Conservation (phyloP, 768 basidiomycete species). For the Rickenella mellea region DNA sequence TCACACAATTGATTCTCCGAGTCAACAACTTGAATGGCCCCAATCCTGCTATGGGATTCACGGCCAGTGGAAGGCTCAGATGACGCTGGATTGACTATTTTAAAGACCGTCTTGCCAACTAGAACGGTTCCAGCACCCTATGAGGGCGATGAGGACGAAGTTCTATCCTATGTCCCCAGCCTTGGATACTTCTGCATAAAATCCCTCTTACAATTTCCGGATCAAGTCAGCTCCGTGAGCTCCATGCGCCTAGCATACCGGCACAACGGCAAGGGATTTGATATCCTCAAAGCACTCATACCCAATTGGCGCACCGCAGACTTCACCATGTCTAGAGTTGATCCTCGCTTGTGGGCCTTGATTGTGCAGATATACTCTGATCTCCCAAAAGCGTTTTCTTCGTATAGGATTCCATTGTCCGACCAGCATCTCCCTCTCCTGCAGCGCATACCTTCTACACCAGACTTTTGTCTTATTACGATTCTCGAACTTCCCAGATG, state of each 20-base stretch:
- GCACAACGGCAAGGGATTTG: slow-evolving; percentile 7
- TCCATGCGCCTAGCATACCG: slow-evolving; percentile 27
- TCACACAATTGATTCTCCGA: no score
- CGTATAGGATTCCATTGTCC: slow-evolving; percentile 40
- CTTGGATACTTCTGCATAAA: slow-evolving; percentile 44
- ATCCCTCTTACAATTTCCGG: slow-evolving; percentile 31
- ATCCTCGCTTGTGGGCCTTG: slow-evolving; percentile 55
- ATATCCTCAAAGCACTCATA: slow-evolving; percentile 32
- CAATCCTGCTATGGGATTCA: neutral
- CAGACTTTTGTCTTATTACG: slow-evolving; percentile 55
- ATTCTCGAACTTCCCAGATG: slow-evolving; percentile 51
- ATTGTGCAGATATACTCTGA: slow-evolving; percentile 47
- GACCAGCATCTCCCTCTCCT: slow-evolving; percentile 47
- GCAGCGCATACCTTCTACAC: slow-evolving; percentile 43
- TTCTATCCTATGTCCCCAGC: slow-evolving; percentile 32
- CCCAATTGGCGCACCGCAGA: slow-evolving; percentile 17
- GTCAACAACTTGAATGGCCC: no score
- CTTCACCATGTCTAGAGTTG: slow-evolving; percentile 21
- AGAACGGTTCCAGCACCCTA: slow-evolving; percentile 2
- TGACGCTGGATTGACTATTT: slow-evolving; percentile 12
- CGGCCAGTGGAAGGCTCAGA: slow-evolving; percentile 3
- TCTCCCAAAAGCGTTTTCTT: slow-evolving; percentile 30
- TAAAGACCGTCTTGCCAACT: slow-evolving; percentile 8
- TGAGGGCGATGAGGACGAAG: slow-evolving; percentile 11
- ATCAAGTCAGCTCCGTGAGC: slow-evolving; percentile 31